A percentile compares a stretch with the other conserved stretches of the same genome.
Evolutionary conservation across 176 grass and related monocot species (phyloP).

Genomic region (Phoenix roebelenii): DNA sequence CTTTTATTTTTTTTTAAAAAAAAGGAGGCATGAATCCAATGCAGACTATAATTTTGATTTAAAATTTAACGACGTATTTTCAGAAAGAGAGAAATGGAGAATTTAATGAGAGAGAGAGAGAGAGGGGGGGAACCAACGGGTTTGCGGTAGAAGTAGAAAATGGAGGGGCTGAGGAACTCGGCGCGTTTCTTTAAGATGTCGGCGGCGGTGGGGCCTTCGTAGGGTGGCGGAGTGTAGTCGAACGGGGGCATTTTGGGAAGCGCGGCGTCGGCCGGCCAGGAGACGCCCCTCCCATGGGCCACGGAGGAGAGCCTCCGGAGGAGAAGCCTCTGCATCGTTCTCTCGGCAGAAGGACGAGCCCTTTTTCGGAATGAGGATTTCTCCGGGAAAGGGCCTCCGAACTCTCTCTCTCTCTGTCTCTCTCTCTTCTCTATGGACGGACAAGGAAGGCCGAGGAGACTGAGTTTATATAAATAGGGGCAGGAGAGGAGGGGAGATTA

Average conservation of each 20-base stretch:
- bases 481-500: too few relatives aligned
- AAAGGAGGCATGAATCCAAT: too few relatives aligned
- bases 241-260: constrained; percentile 57
- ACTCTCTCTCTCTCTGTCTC: too few relatives aligned
- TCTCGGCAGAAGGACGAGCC: too few relatives aligned
- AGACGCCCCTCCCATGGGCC: neutral
- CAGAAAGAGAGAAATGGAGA: neutral
- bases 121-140: constrained; percentile 32
- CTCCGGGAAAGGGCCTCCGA: too few relatives aligned
- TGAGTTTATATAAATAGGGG: too few relatives aligned
- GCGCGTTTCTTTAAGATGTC: constrained; percentile 68
- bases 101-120: neutral
- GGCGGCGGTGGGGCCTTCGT: constrained; percentile 51
- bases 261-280: constrained; percentile 1
- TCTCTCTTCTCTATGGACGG: too few relatives aligned
- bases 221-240: constrained; percentile 59
- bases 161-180: constrained; percentile 92
- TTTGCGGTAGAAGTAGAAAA: constrained; percentile 77
- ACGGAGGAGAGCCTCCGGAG: neutral
- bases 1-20: too few relatives aligned
- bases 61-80: constrained; percentile 1
- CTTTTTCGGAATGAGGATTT: too few relatives aligned
- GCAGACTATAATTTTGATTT: neutral
- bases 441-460: too few relatives aligned
- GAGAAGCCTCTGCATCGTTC: neutral